Evolutionary conservation across 2,329 filamentous ascomycete genomes (phyloP).

Genomic region (Pseudogymnoascus sp.): DNA sequence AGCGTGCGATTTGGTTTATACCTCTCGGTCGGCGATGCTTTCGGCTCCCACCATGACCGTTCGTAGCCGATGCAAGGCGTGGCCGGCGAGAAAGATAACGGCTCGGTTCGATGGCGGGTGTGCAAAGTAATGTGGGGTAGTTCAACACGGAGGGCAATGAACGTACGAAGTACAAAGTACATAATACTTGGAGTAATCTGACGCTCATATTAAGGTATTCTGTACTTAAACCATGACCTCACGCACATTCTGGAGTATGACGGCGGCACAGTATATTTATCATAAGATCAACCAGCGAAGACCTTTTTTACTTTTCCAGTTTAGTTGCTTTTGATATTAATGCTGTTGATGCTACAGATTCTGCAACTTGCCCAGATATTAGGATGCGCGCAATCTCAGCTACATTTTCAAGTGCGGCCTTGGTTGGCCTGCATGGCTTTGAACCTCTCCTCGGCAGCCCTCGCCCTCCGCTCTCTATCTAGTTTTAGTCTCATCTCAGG

Average conservation of each 20-base stretch:
- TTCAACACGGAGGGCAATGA: background rate
- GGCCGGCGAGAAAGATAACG: background rate
- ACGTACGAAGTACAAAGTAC: background rate
- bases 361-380: background rate
- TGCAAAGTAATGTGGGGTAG: background rate
- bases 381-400: background rate
- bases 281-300: background rate
- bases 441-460: constrained; percentile 84
- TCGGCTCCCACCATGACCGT: constrained; percentile 6
- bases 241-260: background rate
- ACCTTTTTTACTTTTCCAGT: background rate
- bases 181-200: background rate
- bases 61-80: constrained; percentile 2
- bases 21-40: background rate
- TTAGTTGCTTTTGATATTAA: background rate
- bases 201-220: background rate
- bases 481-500: constrained; percentile 77
- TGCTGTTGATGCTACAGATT: background rate
- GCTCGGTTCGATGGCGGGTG: background rate
- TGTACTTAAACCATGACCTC: background rate
- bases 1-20: background rate
- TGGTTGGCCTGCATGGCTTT: constrained; percentile 48
- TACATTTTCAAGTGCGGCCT: background rate
- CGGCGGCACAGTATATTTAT: background rate
- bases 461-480: constrained; percentile 80